phyloP scores from a whole-genome alignment of 2,329 filamentous ascomycete genomes.

The Phialocephala subalpina region DNA sequence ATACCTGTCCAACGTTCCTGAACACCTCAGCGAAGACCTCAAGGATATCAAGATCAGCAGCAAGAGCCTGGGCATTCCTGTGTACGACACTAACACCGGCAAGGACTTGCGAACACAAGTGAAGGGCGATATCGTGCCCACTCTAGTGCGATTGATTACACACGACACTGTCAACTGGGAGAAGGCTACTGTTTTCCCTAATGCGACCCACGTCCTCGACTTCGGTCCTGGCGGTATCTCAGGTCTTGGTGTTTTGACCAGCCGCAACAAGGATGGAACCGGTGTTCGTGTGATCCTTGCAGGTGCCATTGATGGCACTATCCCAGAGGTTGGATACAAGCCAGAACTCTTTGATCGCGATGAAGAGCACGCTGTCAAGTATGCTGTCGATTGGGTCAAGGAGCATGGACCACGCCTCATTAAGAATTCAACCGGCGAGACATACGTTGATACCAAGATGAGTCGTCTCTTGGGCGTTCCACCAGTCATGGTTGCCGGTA shows the following conservation, averaged over 20 bases:
- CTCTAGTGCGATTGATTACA: constrained; percentile 91
- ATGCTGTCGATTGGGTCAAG: constrained; percentile 96
- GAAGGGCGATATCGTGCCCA: constrained; percentile 82
- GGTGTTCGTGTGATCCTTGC: constrained; percentile 96
- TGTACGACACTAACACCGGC: constrained; percentile 90
- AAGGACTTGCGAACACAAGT: constrained; percentile 79
- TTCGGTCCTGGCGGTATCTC: constrained; percentile 98
- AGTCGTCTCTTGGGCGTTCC: constrained; percentile 85
- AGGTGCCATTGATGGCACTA: constrained; percentile 89
- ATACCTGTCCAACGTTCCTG: constrained; percentile 84
- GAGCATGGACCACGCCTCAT: constrained; percentile 93
- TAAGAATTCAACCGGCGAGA: constrained; percentile 87
- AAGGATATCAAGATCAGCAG: constrained; percentile 81
- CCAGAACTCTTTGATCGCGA: constrained; percentile 97
- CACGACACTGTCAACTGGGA: constrained; percentile 97
- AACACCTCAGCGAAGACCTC: constrained; percentile 86
- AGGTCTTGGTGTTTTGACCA: constrained; percentile 92
- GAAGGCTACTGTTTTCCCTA: constrained; percentile 87
- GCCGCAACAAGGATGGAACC: constrained; percentile 98
- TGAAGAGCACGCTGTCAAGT: constrained; percentile 92
- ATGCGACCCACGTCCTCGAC: constrained; percentile 93
- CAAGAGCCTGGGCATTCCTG: constrained; percentile 78
- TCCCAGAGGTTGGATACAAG: constrained; percentile 95
- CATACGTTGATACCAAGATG: constrained; percentile 97
- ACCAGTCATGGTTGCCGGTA: constrained; percentile 89